Conservation (phyloP, 1,139 yeast species). For the Kodamaea alishanica region DNA sequence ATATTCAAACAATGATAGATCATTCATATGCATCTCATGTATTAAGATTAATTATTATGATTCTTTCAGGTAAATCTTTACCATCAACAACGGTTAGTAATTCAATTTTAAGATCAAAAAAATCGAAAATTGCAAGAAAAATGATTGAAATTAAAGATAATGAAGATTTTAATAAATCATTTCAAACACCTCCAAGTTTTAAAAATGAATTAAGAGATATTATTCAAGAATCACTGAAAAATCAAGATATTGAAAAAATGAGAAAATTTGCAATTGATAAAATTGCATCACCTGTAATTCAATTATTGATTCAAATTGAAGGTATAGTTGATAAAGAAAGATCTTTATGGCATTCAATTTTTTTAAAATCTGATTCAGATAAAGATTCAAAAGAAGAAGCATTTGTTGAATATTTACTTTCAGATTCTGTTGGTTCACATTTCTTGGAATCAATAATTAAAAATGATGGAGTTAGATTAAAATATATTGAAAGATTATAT, state of each 20-base stretch:
- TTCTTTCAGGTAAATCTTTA: constrained; percentile 72
- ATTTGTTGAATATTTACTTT: constrained; percentile 76
- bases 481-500: constrained; percentile 68
- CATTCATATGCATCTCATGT: constrained; percentile 91
- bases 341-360: constrained; percentile 58
- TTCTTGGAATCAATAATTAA: constrained; percentile 72
- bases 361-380: constrained; percentile 42
- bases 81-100: constrained; percentile 75
- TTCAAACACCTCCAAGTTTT: constrained; percentile 72
- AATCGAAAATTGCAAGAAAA: constrained; percentile 85
- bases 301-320: constrained; percentile 75
- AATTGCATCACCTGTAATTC: constrained; percentile 84
- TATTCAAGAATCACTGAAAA: constrained; percentile 34
- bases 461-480: constrained; percentile 58
- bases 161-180: constrained; percentile 61
- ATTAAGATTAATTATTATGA: constrained; percentile 64
- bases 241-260: constrained; percentile 45
- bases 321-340: constrained; percentile 73
- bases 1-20: constrained; percentile 53
- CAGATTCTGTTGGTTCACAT: constrained; percentile 90
- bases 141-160: constrained; percentile 85
- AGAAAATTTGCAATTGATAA: constrained; percentile 77
- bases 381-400: constrained; percentile 68
- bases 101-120: constrained; percentile 78
- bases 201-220: constrained; percentile 53